phyloP scores from a whole-genome alignment of 2,329 filamentous ascomycete genomes.

The Aaosphaeria pasadenensis region DNA sequence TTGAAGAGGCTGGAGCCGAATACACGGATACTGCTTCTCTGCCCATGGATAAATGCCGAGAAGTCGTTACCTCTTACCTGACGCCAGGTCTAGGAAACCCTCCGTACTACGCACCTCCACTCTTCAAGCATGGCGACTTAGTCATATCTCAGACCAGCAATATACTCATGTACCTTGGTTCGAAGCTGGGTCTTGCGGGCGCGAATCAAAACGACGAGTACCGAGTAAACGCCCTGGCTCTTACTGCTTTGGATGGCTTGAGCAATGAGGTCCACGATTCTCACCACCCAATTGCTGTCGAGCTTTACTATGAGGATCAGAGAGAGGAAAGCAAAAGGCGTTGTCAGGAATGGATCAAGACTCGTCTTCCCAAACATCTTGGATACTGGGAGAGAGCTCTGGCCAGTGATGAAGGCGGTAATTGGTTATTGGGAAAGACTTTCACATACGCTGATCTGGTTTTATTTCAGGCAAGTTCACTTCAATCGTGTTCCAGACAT shows the following conservation, averaged over 20 bases:
- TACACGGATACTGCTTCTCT: slow-evolving; percentile 59
- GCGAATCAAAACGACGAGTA: slow-evolving; percentile 2
- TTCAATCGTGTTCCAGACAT: not conserved
- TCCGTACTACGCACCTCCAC: slow-evolving; percentile 61
- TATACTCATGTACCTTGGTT: slow-evolving; percentile 68
- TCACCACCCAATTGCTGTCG: slow-evolving; percentile 63
- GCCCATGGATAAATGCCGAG: slow-evolving; percentile 45
- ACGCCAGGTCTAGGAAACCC: slow-evolving; percentile 57
- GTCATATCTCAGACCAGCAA: slow-evolving; percentile 65
- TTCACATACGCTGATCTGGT: slow-evolving; percentile 7
- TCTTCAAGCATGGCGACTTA: slow-evolving; percentile 51
- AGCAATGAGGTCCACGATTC: slow-evolving; percentile 67
- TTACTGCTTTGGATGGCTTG: slow-evolving; percentile 64
- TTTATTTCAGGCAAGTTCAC: slow-evolving; percentile 4
- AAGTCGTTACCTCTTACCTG: slow-evolving; percentile 45
- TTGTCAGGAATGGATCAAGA: slow-evolving; percentile 6
- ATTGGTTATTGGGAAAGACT: slow-evolving; percentile 1
- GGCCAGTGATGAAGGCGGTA: slow-evolving; percentile 1
- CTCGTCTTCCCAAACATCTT: slow-evolving; percentile 7
- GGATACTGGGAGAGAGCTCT: slow-evolving; percentile 7
- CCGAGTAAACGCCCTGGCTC: slow-evolving; percentile 55
- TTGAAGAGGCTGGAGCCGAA: slow-evolving; percentile 61
- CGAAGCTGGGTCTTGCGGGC: slow-evolving; percentile 23
- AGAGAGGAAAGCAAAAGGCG: slow-evolving; percentile 6
- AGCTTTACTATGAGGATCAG: slow-evolving; percentile 57